These are phyloP conservation scores for Eucalyptus microcorys DNA, from an alignment of 345 rosid genomes.

Conservation along the genomic window DNA sequence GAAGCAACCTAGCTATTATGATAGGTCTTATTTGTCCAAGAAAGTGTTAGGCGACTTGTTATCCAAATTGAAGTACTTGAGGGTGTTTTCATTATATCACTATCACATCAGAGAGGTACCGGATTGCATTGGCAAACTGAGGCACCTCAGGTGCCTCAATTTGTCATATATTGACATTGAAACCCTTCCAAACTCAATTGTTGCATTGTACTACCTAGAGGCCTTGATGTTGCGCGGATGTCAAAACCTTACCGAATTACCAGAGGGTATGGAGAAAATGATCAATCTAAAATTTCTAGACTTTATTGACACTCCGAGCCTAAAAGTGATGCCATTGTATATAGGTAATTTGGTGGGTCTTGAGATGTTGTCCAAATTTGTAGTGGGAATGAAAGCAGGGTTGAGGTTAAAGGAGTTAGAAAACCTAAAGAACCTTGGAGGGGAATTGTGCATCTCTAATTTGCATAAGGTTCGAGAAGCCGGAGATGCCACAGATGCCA, in stretches of 20 bases:
- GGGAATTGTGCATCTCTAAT: neutral
- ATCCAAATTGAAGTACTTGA: neutral
- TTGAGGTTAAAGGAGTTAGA: neutral
- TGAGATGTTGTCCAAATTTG: neutral
- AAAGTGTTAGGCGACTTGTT: neutral
- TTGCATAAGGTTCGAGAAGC: neutral
- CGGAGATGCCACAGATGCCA: neutral
- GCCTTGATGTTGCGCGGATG: neutral
- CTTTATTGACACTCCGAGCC: neutral
- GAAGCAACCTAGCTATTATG: accelerated
- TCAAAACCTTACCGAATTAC: neutral
- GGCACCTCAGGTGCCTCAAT: neutral
- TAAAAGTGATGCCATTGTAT: neutral
- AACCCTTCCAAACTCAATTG: neutral
- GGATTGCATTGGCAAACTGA: neutral
- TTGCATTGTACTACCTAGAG: neutral
- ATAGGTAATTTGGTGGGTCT: neutral
- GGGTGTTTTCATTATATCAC: neutral
- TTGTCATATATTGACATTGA: neutral
- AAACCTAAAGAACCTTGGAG: neutral
- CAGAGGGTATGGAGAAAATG: neutral
- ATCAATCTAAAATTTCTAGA: neutral
- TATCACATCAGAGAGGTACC: neutral
- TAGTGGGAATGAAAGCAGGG: neutral
- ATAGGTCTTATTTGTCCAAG: accelerated